phyloP scores from a whole-genome alignment of 176 grass and related monocot genomes.

The Juncus effusus region DNA sequence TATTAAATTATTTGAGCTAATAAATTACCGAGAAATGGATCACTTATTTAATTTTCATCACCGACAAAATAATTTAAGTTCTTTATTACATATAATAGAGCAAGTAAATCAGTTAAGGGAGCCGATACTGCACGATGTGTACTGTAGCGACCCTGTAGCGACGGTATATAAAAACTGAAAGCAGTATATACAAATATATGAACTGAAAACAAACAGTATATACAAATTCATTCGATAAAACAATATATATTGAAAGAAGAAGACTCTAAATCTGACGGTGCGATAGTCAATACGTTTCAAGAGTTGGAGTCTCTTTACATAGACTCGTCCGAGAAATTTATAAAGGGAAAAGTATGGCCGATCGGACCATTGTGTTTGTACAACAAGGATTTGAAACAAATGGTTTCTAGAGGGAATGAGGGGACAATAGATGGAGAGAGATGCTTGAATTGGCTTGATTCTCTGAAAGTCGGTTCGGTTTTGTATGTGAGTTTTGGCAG shows the following conservation, averaged over 20 bases:
- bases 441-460: constrained; percentile 46
- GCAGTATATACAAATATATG: too few species aligned
- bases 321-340: constrained; percentile 26
- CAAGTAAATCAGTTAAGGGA: too few species aligned
- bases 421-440: constrained; percentile 1
- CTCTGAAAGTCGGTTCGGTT: constrained; percentile 31
- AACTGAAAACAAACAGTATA: too few species aligned
- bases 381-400: constrained; percentile 9
- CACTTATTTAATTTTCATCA: too few species aligned
- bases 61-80: too few species aligned
- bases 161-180: too few species aligned
- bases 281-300: constrained; percentile 25
- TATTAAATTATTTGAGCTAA: too few species aligned
- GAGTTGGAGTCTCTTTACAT: constrained; percentile 28
- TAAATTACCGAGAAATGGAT: too few species aligned
- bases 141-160: too few species aligned
- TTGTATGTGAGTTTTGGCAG: constrained; percentile 59
- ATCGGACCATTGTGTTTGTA: constrained; percentile 37
- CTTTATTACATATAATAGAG: too few species aligned
- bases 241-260: neutral
- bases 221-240: too few species aligned
- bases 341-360: constrained; percentile 35
- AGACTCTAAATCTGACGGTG: constrained; percentile 18
- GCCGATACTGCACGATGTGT: too few species aligned
- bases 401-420: constrained; percentile 3